Conservation (phyloP, 2,329 filamentous ascomycete genomes). For the Truncatella angustata region DNA sequence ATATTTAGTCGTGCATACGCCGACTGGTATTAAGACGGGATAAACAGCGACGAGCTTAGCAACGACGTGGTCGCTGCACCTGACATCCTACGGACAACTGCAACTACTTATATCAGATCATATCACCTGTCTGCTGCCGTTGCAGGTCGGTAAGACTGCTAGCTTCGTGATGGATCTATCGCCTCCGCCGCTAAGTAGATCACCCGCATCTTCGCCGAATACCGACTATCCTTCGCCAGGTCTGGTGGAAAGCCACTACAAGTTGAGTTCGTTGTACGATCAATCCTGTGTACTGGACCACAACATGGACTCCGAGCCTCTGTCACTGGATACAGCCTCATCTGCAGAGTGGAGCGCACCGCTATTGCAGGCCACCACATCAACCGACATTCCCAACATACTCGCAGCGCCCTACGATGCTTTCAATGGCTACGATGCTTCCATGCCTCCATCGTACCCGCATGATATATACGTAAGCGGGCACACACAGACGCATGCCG, state of each 20-base stretch:
- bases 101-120: conserved; percentile 1
- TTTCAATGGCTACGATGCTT: conserved; percentile 46
- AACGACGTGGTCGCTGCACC: no score
- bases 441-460: conserved; percentile 40
- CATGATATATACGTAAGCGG: conserved; percentile 43
- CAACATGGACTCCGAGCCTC: conserved; percentile 34
- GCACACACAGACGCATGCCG: conserved; percentile 29
- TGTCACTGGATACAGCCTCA: conserved; percentile 39
- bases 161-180: conserved; percentile 45
- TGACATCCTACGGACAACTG: not conserved
- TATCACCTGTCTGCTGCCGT: not conserved
- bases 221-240: conserved; percentile 47
- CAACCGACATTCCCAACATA: conserved; percentile 42
- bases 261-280: conserved; percentile 40
- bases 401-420: conserved; percentile 50
- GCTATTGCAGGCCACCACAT: conserved; percentile 37
- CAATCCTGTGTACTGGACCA: conserved; percentile 37
- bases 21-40: no score
- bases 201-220: conserved; percentile 40
- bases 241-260: conserved; percentile 41
- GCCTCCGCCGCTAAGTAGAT: conserved; percentile 45
- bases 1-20: no score
- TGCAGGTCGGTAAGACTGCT: not conserved
- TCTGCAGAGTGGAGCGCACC: conserved; percentile 43
- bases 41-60: no score